A percentile compares a stretch with the other conserved stretches of the same genome.
These are phyloP conservation scores for Candida methanosorbosa DNA, from an alignment of 805 yeast genomes.

Conservation along the genomic window DNA sequence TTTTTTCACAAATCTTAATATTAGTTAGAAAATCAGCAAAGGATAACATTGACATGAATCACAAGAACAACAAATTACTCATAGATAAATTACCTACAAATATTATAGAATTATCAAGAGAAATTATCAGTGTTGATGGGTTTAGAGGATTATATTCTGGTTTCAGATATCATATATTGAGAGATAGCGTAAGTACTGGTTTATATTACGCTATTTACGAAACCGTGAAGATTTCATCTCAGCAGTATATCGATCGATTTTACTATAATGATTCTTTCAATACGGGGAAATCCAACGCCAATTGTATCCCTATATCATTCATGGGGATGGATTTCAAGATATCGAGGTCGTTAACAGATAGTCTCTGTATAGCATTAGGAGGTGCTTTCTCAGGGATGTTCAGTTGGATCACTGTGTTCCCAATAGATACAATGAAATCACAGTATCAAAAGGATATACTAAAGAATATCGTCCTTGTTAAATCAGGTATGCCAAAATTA, in stretches of 20 bases:
- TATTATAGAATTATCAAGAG: conserved; percentile 35
- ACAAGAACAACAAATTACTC: neutral
- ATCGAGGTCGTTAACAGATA: too few relatives aligned
- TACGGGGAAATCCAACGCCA: neutral
- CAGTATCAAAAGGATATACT: conserved; percentile 68
- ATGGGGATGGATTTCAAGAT: too few relatives aligned
- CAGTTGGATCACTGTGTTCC: conserved; percentile 70
- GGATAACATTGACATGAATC: conserved; percentile 2
- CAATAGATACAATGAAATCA: conserved; percentile 74
- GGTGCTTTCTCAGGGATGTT: conserved; percentile 77
- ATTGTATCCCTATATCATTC: neutral
- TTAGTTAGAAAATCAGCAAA: conserved; percentile 27
- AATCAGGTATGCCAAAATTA: conserved; percentile 35
- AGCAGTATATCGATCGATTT: too few relatives aligned
- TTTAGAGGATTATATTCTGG: conserved; percentile 64
- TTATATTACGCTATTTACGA: conserved; percentile 72
- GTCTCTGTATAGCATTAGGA: too few relatives aligned
- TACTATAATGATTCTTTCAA: neutral
- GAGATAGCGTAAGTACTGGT: conserved; percentile 69
- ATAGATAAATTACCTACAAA: conserved; percentile 20
- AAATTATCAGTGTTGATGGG: conserved; percentile 54
- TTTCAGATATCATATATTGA: conserved; percentile 50
- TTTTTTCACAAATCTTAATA: conserved; percentile 66
- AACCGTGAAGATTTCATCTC: conserved; percentile 42
- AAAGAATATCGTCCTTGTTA: conserved; percentile 48